phyloP scores from a whole-genome alignment of 23 red algal species.

The Gracilaria domingensis region DNA sequence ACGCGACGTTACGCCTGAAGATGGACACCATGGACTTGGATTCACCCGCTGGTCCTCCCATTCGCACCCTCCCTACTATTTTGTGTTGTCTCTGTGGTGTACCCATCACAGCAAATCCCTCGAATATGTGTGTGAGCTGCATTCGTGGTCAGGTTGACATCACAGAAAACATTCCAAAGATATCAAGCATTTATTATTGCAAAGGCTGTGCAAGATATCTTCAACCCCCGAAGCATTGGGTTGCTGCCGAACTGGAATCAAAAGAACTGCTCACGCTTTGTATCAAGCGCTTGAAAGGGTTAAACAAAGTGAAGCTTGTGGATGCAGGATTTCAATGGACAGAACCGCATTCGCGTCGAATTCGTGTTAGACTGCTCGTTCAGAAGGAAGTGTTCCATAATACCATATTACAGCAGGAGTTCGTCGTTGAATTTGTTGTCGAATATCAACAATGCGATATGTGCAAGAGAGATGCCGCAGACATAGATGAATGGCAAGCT shows the following conservation, averaged over 20 bases:
- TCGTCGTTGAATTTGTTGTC: constrained; percentile 94
- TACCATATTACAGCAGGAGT: constrained; percentile 94
- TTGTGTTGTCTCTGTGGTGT: constrained; percentile 94
- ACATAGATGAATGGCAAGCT: constrained; percentile 98
- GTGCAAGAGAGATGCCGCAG: constrained; percentile 95
- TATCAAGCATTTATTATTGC: constrained; percentile 89
- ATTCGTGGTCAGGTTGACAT: constrained; percentile 90
- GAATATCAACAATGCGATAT: constrained; percentile 95
- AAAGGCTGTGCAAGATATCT: constrained; percentile 90
- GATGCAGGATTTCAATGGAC: constrained; percentile 98
- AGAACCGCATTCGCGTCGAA: constrained; percentile 95
- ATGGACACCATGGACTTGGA: constrained; percentile 73
- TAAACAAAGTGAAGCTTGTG: constrained; percentile 94
- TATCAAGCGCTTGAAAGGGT: constrained; percentile 85
- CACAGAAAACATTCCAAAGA: constrained; percentile 93
- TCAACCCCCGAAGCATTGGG: constrained; percentile 87
- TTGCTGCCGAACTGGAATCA: constrained; percentile 90
- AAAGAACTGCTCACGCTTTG: constrained; percentile 93
- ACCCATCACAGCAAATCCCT: constrained; percentile 87
- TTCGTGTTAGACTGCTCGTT: constrained; percentile 89
- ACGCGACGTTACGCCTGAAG: background rate
- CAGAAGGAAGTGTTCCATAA: constrained; percentile 94
- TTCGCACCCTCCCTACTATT: constrained; percentile 58
- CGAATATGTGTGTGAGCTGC: constrained; percentile 94
- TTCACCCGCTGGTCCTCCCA: background rate